phyloP scores from a whole-genome alignment of 306 rosid genomes.

The Cicer cuneatum region DNA sequence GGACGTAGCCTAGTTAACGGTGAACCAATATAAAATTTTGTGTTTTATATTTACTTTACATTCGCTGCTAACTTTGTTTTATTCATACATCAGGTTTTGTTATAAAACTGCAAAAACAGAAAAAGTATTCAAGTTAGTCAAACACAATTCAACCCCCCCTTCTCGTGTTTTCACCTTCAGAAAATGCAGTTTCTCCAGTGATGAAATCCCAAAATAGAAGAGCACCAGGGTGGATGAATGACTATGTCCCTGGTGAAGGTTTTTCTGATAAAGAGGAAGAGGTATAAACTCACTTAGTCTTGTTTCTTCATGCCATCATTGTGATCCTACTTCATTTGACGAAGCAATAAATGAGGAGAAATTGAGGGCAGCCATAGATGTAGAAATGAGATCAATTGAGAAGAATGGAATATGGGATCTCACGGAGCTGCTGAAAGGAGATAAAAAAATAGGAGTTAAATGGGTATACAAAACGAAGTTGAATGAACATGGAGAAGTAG shows the following conservation, averaged over 20 bases:
- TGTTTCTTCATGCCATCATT: background rate
- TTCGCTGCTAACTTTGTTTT: too few relatives aligned
- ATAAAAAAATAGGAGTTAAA: background rate
- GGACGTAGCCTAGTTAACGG: too few relatives aligned
- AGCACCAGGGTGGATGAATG: background rate
- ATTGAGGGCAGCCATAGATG: background rate
- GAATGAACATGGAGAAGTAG: too few relatives aligned
- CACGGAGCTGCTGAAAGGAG: background rate
- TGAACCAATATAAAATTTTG: too few relatives aligned
- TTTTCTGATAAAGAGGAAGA: background rate
- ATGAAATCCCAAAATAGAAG: background rate
- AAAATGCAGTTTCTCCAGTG: background rate
- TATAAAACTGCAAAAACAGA: too few relatives aligned
- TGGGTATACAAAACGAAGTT: too few relatives aligned
- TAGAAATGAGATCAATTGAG: background rate
- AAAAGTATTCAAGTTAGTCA: too few relatives aligned
- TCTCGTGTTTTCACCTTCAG: too few relatives aligned
- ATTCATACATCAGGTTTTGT: too few relatives aligned
- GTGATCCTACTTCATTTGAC: background rate
- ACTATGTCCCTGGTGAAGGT: background rate
- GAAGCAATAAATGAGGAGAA: background rate
- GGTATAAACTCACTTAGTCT: conserved; percentile 6
- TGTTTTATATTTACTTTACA: too few relatives aligned
- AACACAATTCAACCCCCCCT: too few relatives aligned
- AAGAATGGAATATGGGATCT: conserved; percentile 1